Percentiles rank a stretch among this genome's conserved stretches.
These are phyloP conservation scores for Neurospora terricola DNA, from an alignment of 495 filamentous ascomycete genomes.

Conservation along the genomic window DNA sequence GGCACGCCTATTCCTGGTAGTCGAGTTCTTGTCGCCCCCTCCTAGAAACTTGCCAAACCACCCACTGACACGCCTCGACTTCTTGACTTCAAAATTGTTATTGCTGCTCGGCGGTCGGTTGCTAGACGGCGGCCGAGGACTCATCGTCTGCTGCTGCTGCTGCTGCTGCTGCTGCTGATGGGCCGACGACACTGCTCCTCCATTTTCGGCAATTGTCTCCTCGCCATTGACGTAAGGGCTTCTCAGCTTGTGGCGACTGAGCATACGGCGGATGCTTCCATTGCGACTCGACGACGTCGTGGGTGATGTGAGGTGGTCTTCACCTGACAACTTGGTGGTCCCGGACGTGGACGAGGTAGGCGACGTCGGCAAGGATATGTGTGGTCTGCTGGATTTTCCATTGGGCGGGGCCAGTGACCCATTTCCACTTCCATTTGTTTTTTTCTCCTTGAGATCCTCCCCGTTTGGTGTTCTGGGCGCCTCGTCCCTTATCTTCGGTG, in stretches of 20 bases:
- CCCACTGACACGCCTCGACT: constrained; percentile 37
- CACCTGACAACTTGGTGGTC: constrained; percentile 30
- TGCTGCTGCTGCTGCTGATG: constrained; percentile 24
- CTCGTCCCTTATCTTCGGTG: constrained; percentile 34
- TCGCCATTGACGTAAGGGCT: constrained; percentile 33
- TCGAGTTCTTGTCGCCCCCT: constrained; percentile 16
- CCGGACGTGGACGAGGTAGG: constrained; percentile 18
- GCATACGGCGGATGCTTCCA: constrained; percentile 36
- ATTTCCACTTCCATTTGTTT: neutral
- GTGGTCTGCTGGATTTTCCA: constrained; percentile 17
- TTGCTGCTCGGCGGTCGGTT: neutral
- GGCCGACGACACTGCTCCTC: constrained; percentile 21
- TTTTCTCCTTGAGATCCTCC: constrained; percentile 6
- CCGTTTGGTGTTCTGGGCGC: constrained; percentile 23
- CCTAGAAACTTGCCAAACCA: constrained; percentile 36
- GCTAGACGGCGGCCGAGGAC: neutral
- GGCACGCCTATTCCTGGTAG: constrained; percentile 17
- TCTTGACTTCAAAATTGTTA: constrained; percentile 4
- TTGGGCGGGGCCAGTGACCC: constrained; percentile 16
- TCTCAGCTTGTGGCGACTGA: constrained; percentile 36
- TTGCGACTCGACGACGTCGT: constrained; percentile 28
- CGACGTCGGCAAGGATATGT: constrained; percentile 21
- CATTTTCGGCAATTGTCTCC: constrained; percentile 3
- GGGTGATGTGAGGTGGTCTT: constrained; percentile 36
- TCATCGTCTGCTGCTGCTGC: constrained; percentile 5